Evolutionary conservation across 139 green algal species (phyloP), one percentile per base, ranked within the genome.

Genomic region (Raphidocelis subcapitata): DNA sequence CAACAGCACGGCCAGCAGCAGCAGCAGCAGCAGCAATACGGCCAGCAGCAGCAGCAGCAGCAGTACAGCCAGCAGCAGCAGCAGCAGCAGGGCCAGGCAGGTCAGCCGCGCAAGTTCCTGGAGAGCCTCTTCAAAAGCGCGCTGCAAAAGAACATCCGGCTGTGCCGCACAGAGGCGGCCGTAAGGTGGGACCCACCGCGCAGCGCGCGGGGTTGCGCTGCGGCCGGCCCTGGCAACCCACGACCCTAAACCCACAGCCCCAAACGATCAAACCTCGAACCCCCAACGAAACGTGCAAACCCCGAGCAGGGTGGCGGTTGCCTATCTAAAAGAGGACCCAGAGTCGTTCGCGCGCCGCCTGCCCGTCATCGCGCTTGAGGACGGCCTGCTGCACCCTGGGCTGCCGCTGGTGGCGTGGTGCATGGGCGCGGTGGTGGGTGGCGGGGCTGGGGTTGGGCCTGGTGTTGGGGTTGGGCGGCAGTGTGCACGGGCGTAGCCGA

Each of bases 71-170:
- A n/a, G n/a, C n/a, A n/a, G n/a, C n/a, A n/a, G n/a, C n/a, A n/a
- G n/a, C n/a, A n/a, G n/a, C n/a, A n/a, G n/a, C n/a, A n/a, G n/a
- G 41, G 41, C 41, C 8, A 8, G 41, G 41, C 8, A 8, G 41
- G 41, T 12, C 8, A 49, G 41, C 41, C 41, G 41, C 41, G 41
- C 41, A 49, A 49, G 41, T 8, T 12, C 8, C 8, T 49, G 41
- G 41, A 20, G 41, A 49, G 41, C 41, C 41, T 81, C 23, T 72
- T 87, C 32, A 89, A 88, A 75, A 83, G 71, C 57, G 86, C 81
- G 26, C 75, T 91, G 69, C 86, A 91, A 74, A 89, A 89, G 77
- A 79, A 66, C 56, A 55, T 90, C 18, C 73, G 85, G 20, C 73
- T 86, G 16, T 65, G 85, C 31, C 67, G 72, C 10, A 73, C 68